Evolutionary conservation across 371 early-diverging fungal species (phyloP).

Genomic region (Syncephalastrum racemosum): DNA sequence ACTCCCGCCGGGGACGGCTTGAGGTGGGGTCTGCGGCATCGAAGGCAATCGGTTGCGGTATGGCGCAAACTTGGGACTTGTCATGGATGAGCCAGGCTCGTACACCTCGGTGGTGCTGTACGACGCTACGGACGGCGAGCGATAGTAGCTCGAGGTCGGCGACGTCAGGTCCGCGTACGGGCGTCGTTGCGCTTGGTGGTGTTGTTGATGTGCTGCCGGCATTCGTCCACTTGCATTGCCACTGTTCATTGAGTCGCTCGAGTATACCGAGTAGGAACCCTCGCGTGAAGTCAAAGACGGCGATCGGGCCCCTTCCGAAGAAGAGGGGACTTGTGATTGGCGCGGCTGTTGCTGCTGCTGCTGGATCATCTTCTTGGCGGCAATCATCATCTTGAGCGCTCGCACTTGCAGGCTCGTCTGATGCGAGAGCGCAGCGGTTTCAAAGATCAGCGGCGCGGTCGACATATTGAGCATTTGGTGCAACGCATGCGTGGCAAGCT

Average conservation of each 20-base stretch:
- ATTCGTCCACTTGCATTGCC: background rate
- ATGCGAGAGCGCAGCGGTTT: constrained; percentile 51
- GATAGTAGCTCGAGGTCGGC: background rate
- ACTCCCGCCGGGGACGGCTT: too few relatives aligned
- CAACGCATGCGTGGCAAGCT: constrained; percentile 48
- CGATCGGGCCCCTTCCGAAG: background rate
- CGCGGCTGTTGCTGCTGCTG: constrained; percentile 20
- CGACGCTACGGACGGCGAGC: background rate
- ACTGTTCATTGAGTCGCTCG: background rate
- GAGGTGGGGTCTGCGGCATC: too few relatives aligned
- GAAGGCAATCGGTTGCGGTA: too few relatives aligned
- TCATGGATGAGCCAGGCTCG: too few relatives aligned
- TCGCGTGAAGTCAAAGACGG: constrained; percentile 13
- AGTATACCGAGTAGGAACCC: constrained; percentile 29
- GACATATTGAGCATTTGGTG: constrained; percentile 57
- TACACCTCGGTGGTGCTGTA: too few relatives aligned
- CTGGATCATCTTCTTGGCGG: constrained; percentile 35
- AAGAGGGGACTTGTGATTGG: background rate
- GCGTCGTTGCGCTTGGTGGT: background rate
- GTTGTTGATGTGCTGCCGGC: background rate
- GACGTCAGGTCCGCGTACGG: background rate
- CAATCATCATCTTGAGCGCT: constrained; percentile 50
- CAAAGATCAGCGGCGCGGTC: constrained; percentile 61
- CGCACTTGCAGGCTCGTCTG: constrained; percentile 54
- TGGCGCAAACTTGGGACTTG: too few relatives aligned